A percentile compares a stretch with the other conserved stretches of the same genome.
These are phyloP conservation scores for Volvox reticuliferus DNA, from an alignment of 139 green algal species.

Conservation along the genomic window DNA sequence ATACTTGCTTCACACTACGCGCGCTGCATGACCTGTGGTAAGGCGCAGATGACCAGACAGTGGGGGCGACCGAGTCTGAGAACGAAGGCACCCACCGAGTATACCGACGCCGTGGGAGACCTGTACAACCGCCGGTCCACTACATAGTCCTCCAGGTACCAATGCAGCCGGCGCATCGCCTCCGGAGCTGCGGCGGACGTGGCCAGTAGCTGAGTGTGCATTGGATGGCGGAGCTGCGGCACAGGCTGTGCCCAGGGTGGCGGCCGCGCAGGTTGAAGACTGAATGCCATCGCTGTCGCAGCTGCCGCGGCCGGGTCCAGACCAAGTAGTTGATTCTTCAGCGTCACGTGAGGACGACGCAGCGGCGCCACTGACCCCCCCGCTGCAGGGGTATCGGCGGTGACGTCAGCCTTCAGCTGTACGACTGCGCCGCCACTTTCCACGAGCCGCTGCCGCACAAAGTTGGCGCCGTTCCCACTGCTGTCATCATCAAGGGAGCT, in stretches of 20 bases:
- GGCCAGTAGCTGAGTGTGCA: background rate
- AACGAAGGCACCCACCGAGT: slow-evolving; percentile 19
- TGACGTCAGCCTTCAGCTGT: no score
- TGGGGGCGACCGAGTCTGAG: no score
- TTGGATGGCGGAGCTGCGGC: background rate
- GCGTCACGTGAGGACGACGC: background rate
- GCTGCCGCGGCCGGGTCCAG: background rate
- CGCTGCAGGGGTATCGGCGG: background rate
- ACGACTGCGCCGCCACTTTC: no score
- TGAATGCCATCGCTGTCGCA: background rate
- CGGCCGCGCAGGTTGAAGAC: background rate
- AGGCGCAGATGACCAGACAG: no score
- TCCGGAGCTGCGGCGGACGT: background rate
- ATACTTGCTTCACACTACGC: no score
- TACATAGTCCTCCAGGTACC: slow-evolving; percentile 15
- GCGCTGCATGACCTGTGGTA: no score
- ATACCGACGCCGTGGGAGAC: background rate
- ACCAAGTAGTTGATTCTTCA: background rate
- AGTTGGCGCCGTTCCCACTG: no score
- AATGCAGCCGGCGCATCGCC: background rate
- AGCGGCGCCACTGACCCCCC: background rate
- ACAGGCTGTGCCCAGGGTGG: background rate
- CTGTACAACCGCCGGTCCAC: slow-evolving; percentile 6
- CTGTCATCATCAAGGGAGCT: no score
- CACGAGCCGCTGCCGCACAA: no score